These are phyloP conservation scores for Monilinia fructigena DNA, from an alignment of 2,329 filamentous ascomycete genomes.

Conservation along the genomic window DNA sequence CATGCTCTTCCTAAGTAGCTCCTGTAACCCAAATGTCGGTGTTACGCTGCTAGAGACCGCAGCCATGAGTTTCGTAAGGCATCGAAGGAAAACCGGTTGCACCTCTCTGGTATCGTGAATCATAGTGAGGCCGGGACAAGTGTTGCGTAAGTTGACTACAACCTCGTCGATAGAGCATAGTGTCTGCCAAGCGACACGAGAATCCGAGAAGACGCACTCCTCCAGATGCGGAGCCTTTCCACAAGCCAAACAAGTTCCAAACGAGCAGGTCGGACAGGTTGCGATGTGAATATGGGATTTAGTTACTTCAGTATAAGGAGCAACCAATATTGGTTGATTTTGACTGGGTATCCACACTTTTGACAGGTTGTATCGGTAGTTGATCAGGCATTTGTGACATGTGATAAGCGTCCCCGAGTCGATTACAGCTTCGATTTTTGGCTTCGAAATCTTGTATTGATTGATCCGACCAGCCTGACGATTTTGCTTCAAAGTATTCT, in stretches of 20 bases:
- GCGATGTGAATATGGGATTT: background rate
- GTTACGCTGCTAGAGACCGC: background rate
- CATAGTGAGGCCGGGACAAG: background rate
- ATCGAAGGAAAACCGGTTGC: background rate
- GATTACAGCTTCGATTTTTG: background rate
- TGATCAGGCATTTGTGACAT: background rate
- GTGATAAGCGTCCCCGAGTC: background rate
- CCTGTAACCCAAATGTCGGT: background rate
- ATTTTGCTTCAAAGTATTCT: fast-evolving
- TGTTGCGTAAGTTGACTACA: background rate
- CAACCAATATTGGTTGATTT: background rate
- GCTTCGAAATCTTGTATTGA: background rate
- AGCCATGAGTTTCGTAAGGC: background rate
- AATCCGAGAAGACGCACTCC: background rate
- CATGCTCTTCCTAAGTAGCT: background rate
- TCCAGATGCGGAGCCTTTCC: background rate
- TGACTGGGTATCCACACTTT: background rate
- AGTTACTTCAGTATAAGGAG: background rate
- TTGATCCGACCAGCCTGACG: background rate
- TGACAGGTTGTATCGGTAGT: background rate
- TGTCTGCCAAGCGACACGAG: background rate
- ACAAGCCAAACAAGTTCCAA: background rate
- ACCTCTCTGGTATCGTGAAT: background rate
- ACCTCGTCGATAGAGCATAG: background rate
- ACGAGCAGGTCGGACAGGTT: background rate